These are phyloP conservation scores for Claviceps monticola DNA, from an alignment of 2,329 filamentous ascomycete species.

Conservation along the genomic window DNA sequence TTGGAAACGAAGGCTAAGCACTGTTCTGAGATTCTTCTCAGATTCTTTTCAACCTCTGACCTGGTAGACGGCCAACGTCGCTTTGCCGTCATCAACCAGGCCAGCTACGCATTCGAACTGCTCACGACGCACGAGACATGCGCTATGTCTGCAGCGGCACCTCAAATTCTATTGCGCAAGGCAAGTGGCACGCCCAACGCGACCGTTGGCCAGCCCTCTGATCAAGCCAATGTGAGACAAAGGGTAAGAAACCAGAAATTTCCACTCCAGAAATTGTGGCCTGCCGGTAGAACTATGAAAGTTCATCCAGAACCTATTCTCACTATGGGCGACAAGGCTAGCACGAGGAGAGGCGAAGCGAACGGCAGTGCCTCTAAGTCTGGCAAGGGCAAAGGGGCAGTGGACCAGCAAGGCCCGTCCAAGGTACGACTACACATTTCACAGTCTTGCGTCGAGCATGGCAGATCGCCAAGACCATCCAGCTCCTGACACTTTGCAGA, in stretches of 20 bases:
- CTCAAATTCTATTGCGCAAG: slow-evolving; percentile 23
- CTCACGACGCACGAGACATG: slow-evolving; percentile 11
- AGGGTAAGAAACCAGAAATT: slow-evolving; percentile 1
- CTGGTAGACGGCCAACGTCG: background rate
- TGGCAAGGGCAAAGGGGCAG: slow-evolving; percentile 12
- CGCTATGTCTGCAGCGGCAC: slow-evolving; percentile 22
- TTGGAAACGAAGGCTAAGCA: background rate
- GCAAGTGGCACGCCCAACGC: slow-evolving; percentile 18
- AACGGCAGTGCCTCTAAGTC: slow-evolving; percentile 10
- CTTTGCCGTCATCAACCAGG: slow-evolving; percentile 1
- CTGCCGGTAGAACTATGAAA: too few species aligned
- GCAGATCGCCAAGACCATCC: background rate
- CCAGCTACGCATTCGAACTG: background rate
- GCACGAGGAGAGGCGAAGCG: slow-evolving; percentile 10
- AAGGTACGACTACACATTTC: slow-evolving; percentile 13
- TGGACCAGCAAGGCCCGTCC: slow-evolving; percentile 14
- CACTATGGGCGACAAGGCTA: slow-evolving; percentile 9
- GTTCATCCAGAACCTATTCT: background rate
- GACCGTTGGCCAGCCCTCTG: slow-evolving; percentile 10
- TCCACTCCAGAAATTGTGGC: background rate
- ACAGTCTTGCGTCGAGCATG: background rate
- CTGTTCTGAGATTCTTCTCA: background rate
- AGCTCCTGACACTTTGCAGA: slow-evolving; percentile 1
- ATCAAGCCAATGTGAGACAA: slow-evolving; percentile 13
- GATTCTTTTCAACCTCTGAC: background rate